These are phyloP conservation scores for Aspergillus caelatus DNA, from an alignment of 2,329 filamentous ascomycete genomes.

Conservation along the genomic window DNA sequence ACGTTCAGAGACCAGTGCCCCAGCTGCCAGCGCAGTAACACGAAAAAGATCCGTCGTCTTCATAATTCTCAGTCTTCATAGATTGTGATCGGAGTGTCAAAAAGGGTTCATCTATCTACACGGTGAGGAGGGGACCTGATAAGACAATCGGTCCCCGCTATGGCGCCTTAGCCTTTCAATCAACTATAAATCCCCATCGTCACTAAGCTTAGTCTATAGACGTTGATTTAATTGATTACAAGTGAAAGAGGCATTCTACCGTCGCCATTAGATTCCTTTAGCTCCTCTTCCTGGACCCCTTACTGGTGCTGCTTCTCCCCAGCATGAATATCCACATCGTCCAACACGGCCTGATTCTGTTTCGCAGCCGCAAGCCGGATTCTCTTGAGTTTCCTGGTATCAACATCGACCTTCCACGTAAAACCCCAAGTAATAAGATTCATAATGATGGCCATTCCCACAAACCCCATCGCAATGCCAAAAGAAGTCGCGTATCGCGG, in stretches of 20 bases:
- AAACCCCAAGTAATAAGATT: constrained; percentile 16
- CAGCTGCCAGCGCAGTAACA: background rate
- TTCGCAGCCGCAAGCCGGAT: background rate
- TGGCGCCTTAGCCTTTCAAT: background rate
- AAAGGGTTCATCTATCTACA: background rate
- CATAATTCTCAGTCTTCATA: fast-evolving
- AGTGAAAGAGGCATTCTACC: too few relatives aligned
- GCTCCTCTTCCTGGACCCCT: too few relatives aligned
- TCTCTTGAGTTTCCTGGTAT: constrained; percentile 16
- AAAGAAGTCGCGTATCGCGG: constrained; percentile 20
- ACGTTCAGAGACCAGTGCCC: background rate
- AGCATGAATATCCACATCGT: constrained; percentile 1
- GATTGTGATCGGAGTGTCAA: background rate
- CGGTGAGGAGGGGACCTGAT: background rate
- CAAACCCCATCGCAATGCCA: constrained; percentile 21
- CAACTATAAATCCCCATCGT: too few relatives aligned
- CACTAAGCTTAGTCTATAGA: too few relatives aligned
- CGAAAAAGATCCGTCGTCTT: background rate
- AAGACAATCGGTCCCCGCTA: background rate
- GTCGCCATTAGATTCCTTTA: too few relatives aligned
- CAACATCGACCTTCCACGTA: constrained; percentile 15
- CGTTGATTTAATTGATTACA: too few relatives aligned
- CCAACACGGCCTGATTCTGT: constrained; percentile 3
- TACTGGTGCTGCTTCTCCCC: background rate
- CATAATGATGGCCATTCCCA: constrained; percentile 19